phyloP scores from a whole-genome alignment of 2,329 filamentous ascomycete genomes.

The Zasmidium cellare region DNA sequence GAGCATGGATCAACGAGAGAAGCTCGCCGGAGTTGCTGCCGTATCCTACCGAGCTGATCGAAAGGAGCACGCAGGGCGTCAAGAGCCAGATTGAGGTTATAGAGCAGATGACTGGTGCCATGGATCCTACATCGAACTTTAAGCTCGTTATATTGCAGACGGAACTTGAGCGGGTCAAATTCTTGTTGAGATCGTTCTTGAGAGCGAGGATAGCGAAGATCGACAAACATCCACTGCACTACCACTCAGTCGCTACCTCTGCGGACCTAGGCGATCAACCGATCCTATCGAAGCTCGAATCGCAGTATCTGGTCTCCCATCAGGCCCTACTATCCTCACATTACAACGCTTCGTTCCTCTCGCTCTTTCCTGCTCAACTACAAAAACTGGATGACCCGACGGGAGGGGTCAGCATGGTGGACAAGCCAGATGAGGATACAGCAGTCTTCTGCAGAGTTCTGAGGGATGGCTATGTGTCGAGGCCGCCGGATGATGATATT shows the following conservation, averaged over 20 bases:
- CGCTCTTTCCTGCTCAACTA: slow-evolving; percentile 73
- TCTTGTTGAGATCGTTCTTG: slow-evolving; percentile 78
- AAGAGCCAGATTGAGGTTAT: slow-evolving; percentile 36
- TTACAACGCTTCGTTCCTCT: slow-evolving; percentile 82
- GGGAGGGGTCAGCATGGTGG: slow-evolving; percentile 89
- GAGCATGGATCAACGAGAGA: slow-evolving; percentile 90
- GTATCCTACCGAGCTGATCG: slow-evolving; percentile 75
- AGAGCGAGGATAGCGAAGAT: slow-evolving; percentile 89
- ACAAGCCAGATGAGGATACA: slow-evolving; percentile 75
- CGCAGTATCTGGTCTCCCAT: slow-evolving; percentile 80
- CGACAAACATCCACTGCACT: slow-evolving; percentile 73
- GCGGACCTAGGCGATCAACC: slow-evolving; percentile 35
- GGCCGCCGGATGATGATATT: slow-evolving; percentile 46
- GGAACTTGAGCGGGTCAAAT: slow-evolving; percentile 92
- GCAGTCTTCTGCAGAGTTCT: slow-evolving; percentile 83
- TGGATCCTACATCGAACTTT: slow-evolving; percentile 91
- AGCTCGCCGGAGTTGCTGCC: slow-evolving; percentile 84
- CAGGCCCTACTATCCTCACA: slow-evolving; percentile 81
- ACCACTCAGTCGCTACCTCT: slow-evolving; percentile 52
- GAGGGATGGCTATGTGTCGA: slow-evolving; percentile 63
- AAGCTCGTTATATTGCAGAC: slow-evolving; percentile 93
- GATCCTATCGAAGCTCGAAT: slow-evolving; percentile 70
- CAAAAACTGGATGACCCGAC: slow-evolving; percentile 87
- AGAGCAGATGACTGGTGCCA: slow-evolving; percentile 69
- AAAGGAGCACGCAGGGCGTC: slow-evolving; percentile 70